Conservation (phyloP, 2,329 filamentous ascomycete genomes). For the Clonostachys chloroleuca region DNA sequence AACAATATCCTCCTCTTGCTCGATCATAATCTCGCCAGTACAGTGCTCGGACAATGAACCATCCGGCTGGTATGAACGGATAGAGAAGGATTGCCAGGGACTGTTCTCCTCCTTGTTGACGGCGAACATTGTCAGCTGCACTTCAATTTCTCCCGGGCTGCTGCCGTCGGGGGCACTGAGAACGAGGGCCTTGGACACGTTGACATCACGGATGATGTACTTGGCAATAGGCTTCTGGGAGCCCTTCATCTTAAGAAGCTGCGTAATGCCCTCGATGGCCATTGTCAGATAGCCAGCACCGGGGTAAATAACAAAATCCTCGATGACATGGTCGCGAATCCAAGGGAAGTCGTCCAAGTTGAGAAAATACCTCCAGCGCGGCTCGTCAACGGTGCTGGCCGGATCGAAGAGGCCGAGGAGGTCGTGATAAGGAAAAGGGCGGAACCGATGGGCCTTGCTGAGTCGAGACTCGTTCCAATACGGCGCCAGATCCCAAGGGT, state of each 20-base stretch:
- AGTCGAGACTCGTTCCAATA: conserved; percentile 12
- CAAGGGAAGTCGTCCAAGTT: conserved; percentile 17
- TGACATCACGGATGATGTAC: conserved; percentile 1
- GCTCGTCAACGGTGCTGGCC: conserved; percentile 11
- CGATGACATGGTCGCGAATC: conserved; percentile 21
- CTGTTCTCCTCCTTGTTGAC: too few species aligned
- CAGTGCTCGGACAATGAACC: too few species aligned
- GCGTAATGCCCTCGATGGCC: conserved; percentile 20
- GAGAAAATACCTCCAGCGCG: conserved; percentile 23
- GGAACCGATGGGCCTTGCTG: conserved; percentile 13
- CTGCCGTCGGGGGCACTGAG: too few species aligned
- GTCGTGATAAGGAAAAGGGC: conserved; percentile 13
- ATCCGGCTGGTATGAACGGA: too few species aligned
- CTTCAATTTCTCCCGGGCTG: too few species aligned
- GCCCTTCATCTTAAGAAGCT: conserved; percentile 1
- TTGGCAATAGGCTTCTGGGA: not conserved
- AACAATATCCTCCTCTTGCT: too few species aligned
- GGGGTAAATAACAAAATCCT: conserved; percentile 19
- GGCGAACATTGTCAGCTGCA: too few species aligned
- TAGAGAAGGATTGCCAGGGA: not conserved
- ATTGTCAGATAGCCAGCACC: conserved; percentile 24
- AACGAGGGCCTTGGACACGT: not conserved
- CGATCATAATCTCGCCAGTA: too few species aligned
- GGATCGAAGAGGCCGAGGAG: conserved; percentile 13
- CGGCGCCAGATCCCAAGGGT: conserved; percentile 12